phyloP scores from a whole-genome alignment of 495 filamentous ascomycete species.

The Sabuloglossum arenarium region DNA sequence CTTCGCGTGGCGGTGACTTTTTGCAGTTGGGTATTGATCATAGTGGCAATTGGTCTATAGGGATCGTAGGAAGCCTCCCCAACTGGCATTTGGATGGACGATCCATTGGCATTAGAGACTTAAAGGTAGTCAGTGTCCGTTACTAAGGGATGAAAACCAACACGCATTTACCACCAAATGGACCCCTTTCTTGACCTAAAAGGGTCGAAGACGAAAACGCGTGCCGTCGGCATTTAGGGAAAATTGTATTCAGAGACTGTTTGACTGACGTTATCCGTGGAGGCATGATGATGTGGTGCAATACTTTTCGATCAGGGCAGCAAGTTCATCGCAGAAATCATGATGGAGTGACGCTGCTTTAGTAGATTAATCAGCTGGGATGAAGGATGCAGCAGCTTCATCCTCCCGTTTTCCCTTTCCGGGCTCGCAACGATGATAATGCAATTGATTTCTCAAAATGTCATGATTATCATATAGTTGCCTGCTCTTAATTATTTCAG shows the following conservation, averaged over 20 bases:
- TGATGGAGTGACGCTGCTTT: not conserved
- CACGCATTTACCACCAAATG: not conserved
- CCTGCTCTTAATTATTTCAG: not conserved
- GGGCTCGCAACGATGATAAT: not conserved
- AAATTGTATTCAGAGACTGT: not conserved
- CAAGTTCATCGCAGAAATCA: too few relatives aligned
- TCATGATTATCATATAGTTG: not conserved
- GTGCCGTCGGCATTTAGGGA: not conserved
- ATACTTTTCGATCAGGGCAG: not conserved
- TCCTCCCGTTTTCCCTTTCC: too few relatives aligned
- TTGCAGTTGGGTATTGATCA: not conserved
- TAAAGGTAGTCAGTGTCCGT: not conserved
- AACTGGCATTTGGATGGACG: not conserved
- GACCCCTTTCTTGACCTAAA: not conserved
- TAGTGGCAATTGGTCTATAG: not conserved
- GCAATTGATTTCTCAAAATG: not conserved
- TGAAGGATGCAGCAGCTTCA: too few relatives aligned
- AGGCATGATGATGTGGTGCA: not conserved
- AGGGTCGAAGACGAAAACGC: not conserved
- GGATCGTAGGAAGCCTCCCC: not conserved
- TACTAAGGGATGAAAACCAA: not conserved
- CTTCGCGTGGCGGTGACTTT: not conserved
- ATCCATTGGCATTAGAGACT: not conserved
- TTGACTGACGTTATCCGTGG: not conserved
- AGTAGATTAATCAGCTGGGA: too few relatives aligned